These are phyloP conservation scores for Candida michaelii DNA, from an alignment of 805 yeast genomes.

Conservation along the genomic window DNA sequence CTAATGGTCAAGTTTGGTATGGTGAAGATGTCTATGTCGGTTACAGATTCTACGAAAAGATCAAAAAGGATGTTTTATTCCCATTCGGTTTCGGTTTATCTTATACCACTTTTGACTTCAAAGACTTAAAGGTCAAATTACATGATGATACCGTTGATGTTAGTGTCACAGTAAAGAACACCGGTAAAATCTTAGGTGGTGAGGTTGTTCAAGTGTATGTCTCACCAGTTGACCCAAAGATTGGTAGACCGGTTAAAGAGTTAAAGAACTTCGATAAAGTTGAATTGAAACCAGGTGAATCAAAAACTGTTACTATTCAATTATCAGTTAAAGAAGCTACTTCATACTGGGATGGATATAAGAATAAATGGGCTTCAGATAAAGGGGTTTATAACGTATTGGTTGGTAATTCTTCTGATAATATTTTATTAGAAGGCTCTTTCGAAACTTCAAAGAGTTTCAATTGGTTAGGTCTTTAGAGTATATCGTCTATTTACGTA, in stretches of 20 bases:
- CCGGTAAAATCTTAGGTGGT: slow-evolving; percentile 49
- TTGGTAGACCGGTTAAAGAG: slow-evolving; percentile 57
- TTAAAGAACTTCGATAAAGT: slow-evolving; percentile 59
- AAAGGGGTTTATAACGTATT: slow-evolving; percentile 49
- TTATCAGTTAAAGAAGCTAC: slow-evolving; percentile 46
- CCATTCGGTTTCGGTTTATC: slow-evolving; percentile 68
- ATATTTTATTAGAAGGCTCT: slow-evolving; percentile 19
- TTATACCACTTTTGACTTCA: slow-evolving; percentile 50
- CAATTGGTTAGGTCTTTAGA: slow-evolving; percentile 14
- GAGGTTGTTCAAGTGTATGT: slow-evolving; percentile 60
- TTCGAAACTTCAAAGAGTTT: slow-evolving; percentile 19
- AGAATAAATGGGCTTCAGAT: slow-evolving; percentile 51
- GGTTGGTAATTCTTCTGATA: slow-evolving; percentile 43
- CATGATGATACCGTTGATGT: slow-evolving; percentile 29
- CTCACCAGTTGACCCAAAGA: slow-evolving; percentile 32
- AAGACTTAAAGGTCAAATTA: slow-evolving; percentile 31
- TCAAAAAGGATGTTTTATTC: slow-evolving; percentile 47
- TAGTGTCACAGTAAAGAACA: slow-evolving; percentile 45
- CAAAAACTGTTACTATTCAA: slow-evolving; percentile 34
- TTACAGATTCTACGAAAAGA: slow-evolving; percentile 58
- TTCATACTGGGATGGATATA: slow-evolving; percentile 53
- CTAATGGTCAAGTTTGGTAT: slow-evolving; percentile 32
- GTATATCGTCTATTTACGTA: background rate
- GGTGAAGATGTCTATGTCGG: slow-evolving; percentile 71
- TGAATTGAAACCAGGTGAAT: slow-evolving; percentile 44